These are phyloP conservation scores for Microstegium vimineum DNA, from an alignment of 176 grass and related monocot genomes.

Conservation along the genomic window DNA sequence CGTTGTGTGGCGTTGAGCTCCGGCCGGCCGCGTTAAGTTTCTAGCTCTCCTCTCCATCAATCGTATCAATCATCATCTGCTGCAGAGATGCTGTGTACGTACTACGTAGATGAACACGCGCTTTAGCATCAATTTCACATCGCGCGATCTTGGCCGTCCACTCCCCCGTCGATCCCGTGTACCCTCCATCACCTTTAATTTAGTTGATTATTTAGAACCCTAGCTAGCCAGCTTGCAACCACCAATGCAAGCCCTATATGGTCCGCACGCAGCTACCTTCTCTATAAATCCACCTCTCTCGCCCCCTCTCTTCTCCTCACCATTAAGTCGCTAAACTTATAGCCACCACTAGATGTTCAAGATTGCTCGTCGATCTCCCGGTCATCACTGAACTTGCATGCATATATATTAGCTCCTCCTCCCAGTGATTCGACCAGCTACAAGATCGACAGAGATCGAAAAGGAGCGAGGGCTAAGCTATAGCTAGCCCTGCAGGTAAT, in stretches of 20 bases:
- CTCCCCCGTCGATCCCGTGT: not conserved
- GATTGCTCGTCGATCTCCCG: too few relatives aligned
- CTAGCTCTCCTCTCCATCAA: not conserved
- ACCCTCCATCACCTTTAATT: not conserved
- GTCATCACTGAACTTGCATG: too few relatives aligned
- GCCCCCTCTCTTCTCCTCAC: not conserved
- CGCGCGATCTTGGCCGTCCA: slow-evolving; percentile 37
- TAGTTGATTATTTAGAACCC: not conserved
- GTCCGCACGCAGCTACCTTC: not conserved
- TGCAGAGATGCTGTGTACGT: not conserved
- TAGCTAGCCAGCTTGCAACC: slow-evolving; percentile 46
- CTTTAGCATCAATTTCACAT: slow-evolving; percentile 43
- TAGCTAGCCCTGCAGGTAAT: too few relatives aligned
- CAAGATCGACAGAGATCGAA: too few relatives aligned
- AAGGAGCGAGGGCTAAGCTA: too few relatives aligned
- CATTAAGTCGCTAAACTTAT: too few relatives aligned
- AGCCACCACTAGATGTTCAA: too few relatives aligned
- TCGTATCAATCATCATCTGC: not conserved
- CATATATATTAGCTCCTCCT: too few relatives aligned
- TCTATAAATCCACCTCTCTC: slow-evolving; percentile 62
- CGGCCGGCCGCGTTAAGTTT: not conserved
- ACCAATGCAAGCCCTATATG: not conserved
- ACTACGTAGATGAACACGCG: not conserved
- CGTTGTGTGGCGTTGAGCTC: not conserved
- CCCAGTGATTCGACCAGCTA: too few relatives aligned